Evolutionary conservation across 345 rosid species (phyloP), one percentile per base, ranked within the genome.

Genomic region (Aethionema arabicum): DNA sequence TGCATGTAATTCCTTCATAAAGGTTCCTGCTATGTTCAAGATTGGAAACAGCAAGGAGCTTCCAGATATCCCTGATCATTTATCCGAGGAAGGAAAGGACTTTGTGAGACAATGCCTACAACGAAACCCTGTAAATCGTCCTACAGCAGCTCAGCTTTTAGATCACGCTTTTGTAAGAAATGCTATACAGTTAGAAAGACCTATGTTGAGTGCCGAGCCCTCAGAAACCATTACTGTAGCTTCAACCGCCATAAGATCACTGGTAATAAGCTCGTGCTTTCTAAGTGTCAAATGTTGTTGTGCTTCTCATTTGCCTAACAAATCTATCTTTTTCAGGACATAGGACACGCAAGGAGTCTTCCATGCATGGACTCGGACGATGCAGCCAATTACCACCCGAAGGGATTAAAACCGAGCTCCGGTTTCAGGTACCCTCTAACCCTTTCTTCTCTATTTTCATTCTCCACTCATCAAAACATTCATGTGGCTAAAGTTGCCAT

Each of bases 21-120:
- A 83, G 88, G 88, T 81, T 66, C 82, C 88, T 72, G 95, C 95
- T 47, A 77, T 88, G 89, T 88, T 88, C 72, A 88, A 88, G 79
- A 88, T 88, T 55, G 95, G 95, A 61, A 88, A 85, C 74, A 81
- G 95, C 70, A 88, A 85, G 81, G 91, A 85, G 71, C 91, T 88
- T 66, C 95, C 95, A 21, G 75, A 77, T 33, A 81, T 88, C 70
- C 95, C 95, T 37, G 87, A 78, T 69, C 72, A 72, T 75, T 85
- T 88, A 66, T 85, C 95, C 13, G 86, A 80, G 38, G 89, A 85
- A 5, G 95, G 87, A 8, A 85, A 83, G 73, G 87, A 88, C 70
- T 88, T 88, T 72, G 87, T 88, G 43, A 80, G 76, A 64, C 74
- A 73, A 42, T 88, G 95, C 68, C 52, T 88, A 44, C 91, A 85